Conservation (phyloP, 805 yeast species). For the Ogataea ramenticola region DNA sequence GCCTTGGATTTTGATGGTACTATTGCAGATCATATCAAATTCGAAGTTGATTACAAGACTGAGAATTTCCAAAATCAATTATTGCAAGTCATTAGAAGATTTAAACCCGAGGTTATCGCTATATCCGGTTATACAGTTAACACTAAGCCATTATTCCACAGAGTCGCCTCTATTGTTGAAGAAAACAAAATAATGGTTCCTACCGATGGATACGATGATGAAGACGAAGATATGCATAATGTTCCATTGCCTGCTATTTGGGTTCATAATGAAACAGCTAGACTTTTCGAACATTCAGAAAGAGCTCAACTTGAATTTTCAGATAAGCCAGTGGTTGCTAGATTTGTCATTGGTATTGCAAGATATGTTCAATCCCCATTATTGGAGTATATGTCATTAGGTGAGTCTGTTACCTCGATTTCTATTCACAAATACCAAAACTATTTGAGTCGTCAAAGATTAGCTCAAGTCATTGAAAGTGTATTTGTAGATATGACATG, state of each 20-base stretch:
- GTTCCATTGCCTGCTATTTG: constrained; percentile 58
- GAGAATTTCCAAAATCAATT: constrained; percentile 62
- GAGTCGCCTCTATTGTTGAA: constrained; percentile 48
- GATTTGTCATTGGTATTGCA: constrained; percentile 84
- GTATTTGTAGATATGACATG: constrained; percentile 86
- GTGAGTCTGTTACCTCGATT: constrained; percentile 64
- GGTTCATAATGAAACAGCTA: constrained; percentile 91
- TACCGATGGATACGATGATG: constrained; percentile 28
- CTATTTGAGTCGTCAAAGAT: constrained; percentile 54
- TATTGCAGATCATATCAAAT: constrained; percentile 67
- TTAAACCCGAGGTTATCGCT: constrained; percentile 85
- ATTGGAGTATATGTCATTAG: constrained; percentile 77
- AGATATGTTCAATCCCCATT: constrained; percentile 92
- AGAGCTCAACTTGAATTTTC: constrained; percentile 75
- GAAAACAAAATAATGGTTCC: constrained; percentile 46
- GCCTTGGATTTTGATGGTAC: constrained; percentile 76
- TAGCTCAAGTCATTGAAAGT: constrained; percentile 63
- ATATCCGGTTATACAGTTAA: constrained; percentile 81
- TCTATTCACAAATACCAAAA: constrained; percentile 65
- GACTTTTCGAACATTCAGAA: constrained; percentile 74
- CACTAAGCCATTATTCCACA: constrained; percentile 53
- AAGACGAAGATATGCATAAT: constrained; percentile 21
- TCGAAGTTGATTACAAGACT: constrained; percentile 64
- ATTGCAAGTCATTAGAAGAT: constrained; percentile 48
- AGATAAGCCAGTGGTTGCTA: constrained; percentile 71